Base-by-base conservation (phyloP, 805 yeast genomes). In the Lachancea sp. region DNA sequence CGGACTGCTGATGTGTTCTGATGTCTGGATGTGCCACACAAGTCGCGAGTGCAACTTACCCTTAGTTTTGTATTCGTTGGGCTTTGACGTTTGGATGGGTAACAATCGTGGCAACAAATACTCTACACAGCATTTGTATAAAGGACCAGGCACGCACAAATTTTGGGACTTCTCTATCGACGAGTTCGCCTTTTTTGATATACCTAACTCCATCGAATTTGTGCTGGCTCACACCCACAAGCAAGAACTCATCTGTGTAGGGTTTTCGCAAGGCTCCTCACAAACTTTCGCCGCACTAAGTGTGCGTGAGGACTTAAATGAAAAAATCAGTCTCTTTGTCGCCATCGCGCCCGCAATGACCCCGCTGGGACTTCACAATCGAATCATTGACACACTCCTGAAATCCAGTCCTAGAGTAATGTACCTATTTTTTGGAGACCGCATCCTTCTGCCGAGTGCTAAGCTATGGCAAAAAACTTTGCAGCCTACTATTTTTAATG, bases 301-400 rank as follows among this genome's bases (percentile, higher is more conserved):
- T 0, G 52, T 80, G 13, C 77, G 79, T 54, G 78, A 81, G 6
- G 68, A 70, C 2, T 67, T 89, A 42, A 85, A 84, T 58, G 50
- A 60, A 8, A 72, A 73, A 48, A 66, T 78, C 30, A 64, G 69
- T 12, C 61, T 60, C 38, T 81, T 89, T 47, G 76, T 89, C 42
- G 96, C 95, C 2, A 74, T 89, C 33, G 85, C 96, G 0, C 97
- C 97, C 0, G 97, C 97, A 1, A 82, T 90, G 72, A 82, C 95
- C 0, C 97, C 97, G 0, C 81, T 78, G 32, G 92, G 95, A 2
- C 68, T 89, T 29, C 78, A 80, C 46, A 84, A 89, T 47, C 75
- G 79, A 53, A 65, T 90, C 31, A 79, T 85, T 16, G 90, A 85
- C 54, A 71, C 83, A 0, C 67, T 90, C 34, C 75, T 85, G 45